A percentile compares a stretch with the other conserved stretches of the same genome.
Conservation (phyloP, 2,329 filamentous ascomycete species). For the Diaporthe vexans region DNA sequence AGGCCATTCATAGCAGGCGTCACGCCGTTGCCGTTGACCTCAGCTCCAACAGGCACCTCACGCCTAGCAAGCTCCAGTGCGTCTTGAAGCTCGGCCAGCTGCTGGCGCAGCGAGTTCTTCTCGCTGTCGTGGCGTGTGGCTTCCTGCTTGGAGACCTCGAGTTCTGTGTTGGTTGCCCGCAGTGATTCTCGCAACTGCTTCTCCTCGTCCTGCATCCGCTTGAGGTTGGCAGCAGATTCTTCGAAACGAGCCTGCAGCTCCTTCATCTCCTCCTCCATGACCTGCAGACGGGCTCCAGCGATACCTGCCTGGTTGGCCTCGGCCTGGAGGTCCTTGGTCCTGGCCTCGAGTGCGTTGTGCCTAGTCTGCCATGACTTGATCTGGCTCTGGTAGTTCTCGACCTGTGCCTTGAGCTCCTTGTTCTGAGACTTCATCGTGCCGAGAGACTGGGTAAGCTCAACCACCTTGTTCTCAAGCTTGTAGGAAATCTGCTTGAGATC, state of each 20-base stretch:
- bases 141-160: slow-evolving; percentile 82
- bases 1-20: slow-evolving; percentile 77
- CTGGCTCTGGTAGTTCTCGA: slow-evolving; percentile 96
- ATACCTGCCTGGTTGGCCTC: slow-evolving; percentile 99
- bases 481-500: slow-evolving; percentile 99
- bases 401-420: slow-evolving; percentile 87
- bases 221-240: slow-evolving; percentile 90
- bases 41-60: slow-evolving; percentile 79
- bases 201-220: slow-evolving; percentile 95
- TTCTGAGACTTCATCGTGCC: slow-evolving; percentile 95
- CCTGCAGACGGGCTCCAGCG: slow-evolving; percentile 87
- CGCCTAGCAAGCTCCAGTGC: slow-evolving; percentile 91
- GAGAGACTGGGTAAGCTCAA: slow-evolving; percentile 94
- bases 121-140: slow-evolving; percentile 86
- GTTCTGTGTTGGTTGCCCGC: slow-evolving; percentile 81
- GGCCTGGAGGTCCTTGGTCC: slow-evolving; percentile 93
- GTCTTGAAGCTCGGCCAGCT: slow-evolving; percentile 90
- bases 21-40: slow-evolving; percentile 73
- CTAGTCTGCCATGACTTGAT: slow-evolving; percentile 96
- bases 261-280: slow-evolving; percentile 96
- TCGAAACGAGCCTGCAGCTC: slow-evolving; percentile 90
- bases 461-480: slow-evolving; percentile 99
- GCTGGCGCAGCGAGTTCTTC: slow-evolving; percentile 86
- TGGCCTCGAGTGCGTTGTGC: slow-evolving; percentile 89
- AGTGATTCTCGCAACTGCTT: slow-evolving; percentile 87